phyloP scores from a whole-genome alignment of 805 yeast genomes.

The Candida tallmaniae region DNA sequence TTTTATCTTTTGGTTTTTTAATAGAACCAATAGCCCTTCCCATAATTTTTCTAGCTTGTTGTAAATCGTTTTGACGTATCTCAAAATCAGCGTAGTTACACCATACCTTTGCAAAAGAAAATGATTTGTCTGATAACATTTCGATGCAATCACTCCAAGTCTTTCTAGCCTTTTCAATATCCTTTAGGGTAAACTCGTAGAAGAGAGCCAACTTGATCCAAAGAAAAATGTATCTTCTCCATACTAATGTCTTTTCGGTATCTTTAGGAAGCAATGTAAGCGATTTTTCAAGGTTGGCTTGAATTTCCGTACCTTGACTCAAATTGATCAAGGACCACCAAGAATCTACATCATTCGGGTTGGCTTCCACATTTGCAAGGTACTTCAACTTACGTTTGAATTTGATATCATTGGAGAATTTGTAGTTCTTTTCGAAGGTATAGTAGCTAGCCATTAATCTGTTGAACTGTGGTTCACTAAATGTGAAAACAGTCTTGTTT shows the following conservation, averaged over 20 bases:
- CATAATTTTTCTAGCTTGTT: conserved; percentile 57
- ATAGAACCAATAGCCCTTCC: conserved; percentile 67
- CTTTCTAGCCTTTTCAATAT: conserved; percentile 43
- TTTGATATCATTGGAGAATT: conserved; percentile 52
- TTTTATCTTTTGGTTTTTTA: conserved; percentile 36
- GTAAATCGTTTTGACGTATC: conserved; percentile 50
- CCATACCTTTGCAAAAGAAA: conserved; percentile 78
- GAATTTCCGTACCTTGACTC: conserved; percentile 33
- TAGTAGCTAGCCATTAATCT: conserved; percentile 38
- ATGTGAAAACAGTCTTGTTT: conserved; percentile 18
- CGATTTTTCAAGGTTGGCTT: conserved; percentile 40
- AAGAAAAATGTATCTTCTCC: conserved; percentile 68
- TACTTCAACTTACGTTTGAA: conserved; percentile 54
- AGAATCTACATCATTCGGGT: conserved; percentile 61
- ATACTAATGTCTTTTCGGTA: conserved; percentile 31
- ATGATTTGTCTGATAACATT: conserved; percentile 51
- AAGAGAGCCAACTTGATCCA: conserved; percentile 66
- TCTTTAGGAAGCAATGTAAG: conserved; percentile 34
- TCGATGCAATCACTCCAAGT: conserved; percentile 48
- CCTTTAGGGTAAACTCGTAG: conserved; percentile 48
- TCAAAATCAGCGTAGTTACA: conserved; percentile 65
- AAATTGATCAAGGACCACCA: conserved; percentile 79
- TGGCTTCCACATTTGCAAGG: conserved; percentile 40
- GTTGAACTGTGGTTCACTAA: conserved; percentile 28
- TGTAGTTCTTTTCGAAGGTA: conserved; percentile 63